Conservation (phyloP, 371 early-diverging fungal genomes). For the Mortierella sp. region DNA sequence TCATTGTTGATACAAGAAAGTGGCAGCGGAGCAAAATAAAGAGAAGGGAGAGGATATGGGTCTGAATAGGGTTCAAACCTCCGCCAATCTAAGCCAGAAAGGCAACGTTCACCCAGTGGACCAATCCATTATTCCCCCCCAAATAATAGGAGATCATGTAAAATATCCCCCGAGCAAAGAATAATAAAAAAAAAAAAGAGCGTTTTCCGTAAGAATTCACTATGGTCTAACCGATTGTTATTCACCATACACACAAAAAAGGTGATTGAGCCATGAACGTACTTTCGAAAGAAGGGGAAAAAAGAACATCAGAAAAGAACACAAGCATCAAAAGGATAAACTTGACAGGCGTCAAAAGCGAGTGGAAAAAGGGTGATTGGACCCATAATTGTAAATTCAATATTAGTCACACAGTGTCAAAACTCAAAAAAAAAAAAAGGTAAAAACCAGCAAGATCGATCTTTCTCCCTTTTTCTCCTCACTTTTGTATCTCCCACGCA, state of each 20-base stretch:
- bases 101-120: slow-evolving; percentile 12
- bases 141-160: slow-evolving; percentile 8
- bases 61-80: slow-evolving; percentile 11
- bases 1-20: not conserved
- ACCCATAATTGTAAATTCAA: slow-evolving; percentile 4
- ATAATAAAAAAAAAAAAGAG: not conserved
- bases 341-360: not conserved
- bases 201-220: not conserved
- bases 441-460: not conserved
- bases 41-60: not conserved
- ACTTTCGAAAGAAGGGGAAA: not conserved
- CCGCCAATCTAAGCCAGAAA: slow-evolving; percentile 16
- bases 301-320: not conserved
- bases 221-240: not conserved
- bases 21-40: slow-evolving; percentile 13
- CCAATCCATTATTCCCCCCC: slow-evolving; percentile 11
- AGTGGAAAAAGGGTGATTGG: not conserved
- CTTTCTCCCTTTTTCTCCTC: not conserved
- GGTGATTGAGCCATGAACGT: not conserved
- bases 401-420: slow-evolving; percentile 13
- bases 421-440: not conserved
- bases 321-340: not conserved
- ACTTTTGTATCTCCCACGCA: not conserved
- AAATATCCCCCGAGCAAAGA: not conserved
- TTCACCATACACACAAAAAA: too few species aligned